Evolutionary conservation across 495 filamentous ascomycete genomes (phyloP).

Genomic region (Podospora sp.): DNA sequence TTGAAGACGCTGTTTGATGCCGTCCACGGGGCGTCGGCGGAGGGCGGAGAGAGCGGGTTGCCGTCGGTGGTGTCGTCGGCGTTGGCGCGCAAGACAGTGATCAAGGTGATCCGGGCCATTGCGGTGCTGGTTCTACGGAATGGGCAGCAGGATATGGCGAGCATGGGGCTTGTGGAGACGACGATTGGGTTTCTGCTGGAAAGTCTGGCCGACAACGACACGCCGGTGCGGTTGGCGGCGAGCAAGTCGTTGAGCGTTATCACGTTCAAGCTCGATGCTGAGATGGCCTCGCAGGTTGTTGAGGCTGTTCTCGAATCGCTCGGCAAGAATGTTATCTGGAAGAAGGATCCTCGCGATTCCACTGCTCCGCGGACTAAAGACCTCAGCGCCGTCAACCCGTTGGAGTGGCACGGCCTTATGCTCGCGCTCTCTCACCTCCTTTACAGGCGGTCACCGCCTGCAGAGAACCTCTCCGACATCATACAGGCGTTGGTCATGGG

Average conservation of each 20-base stretch:
- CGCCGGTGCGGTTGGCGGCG: slow-evolving; percentile 82
- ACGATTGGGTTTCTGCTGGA: slow-evolving; percentile 73
- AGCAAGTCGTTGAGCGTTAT: slow-evolving; percentile 92
- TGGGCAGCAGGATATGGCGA: slow-evolving; percentile 40
- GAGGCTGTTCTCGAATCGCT: slow-evolving; percentile 78
- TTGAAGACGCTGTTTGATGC: slow-evolving; percentile 50
- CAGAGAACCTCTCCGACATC: slow-evolving; percentile 65
- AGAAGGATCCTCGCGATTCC: slow-evolving; percentile 38
- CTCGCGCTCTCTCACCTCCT: slow-evolving; percentile 84
- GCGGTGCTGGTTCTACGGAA: slow-evolving; percentile 62
- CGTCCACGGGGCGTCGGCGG: slow-evolving; percentile 44
- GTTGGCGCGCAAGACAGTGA: slow-evolving; percentile 72
- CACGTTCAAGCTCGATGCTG: slow-evolving; percentile 71
- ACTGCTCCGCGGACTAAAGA: slow-evolving; percentile 53
- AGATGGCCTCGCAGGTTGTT: slow-evolving; percentile 82
- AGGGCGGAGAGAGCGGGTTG: slow-evolving; percentile 42
- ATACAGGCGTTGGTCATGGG: slow-evolving; percentile 71
- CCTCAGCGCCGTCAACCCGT: slow-evolving; percentile 70
- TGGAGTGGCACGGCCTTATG: slow-evolving; percentile 89
- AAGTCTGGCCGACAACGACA: slow-evolving; percentile 77
- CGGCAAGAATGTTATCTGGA: slow-evolving; percentile 74
- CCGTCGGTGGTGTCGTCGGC: slow-evolving; percentile 64
- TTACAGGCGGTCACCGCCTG: slow-evolving; percentile 73
- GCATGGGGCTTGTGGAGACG: slow-evolving; percentile 66
- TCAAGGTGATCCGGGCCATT: slow-evolving; percentile 80